A percentile compares a stretch with the other conserved stretches of the same genome.
These are phyloP conservation scores for Starmerella apis DNA, from an alignment of 805 yeast species.

Conservation along the genomic window DNA sequence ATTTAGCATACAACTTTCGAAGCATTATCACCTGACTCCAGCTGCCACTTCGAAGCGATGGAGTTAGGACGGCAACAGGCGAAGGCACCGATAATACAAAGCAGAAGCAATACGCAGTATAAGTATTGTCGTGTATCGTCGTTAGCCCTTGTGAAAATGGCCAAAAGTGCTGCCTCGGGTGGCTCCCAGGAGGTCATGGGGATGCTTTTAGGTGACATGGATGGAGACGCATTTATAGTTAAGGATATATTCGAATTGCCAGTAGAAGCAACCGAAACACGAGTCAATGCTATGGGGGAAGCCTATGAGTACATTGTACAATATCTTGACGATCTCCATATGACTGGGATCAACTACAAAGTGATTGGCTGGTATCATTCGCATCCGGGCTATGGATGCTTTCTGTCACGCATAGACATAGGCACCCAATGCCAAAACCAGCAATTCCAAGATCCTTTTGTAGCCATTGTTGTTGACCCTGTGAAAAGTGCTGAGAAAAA, in stretches of 20 bases:
- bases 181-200: constrained; percentile 93
- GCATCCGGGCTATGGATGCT: constrained; percentile 96
- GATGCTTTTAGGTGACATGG: constrained; percentile 68
- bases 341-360: constrained; percentile 47
- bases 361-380: constrained; percentile 96
- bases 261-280: constrained; percentile 89
- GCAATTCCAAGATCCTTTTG: constrained; percentile 87
- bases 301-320: constrained; percentile 93
- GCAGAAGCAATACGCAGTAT: neutral
- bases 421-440: constrained; percentile 93
- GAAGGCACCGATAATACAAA: neutral
- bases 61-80: neutral
- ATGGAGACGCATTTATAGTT: constrained; percentile 46
- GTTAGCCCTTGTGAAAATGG: constrained; percentile 74
- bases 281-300: constrained; percentile 90
- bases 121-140: constrained; percentile 62
- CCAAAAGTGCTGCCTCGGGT: constrained; percentile 75
- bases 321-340: constrained; percentile 47
- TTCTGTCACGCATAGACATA: constrained; percentile 90
- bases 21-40: neutral
- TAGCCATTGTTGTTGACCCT: constrained; percentile 96
- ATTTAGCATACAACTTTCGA: no score
- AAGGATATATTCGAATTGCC: constrained; percentile 80
- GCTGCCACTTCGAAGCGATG: neutral
- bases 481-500: constrained; percentile 87